phyloP scores from a whole-genome alignment of 2,329 filamentous ascomycete genomes.

The Epichloe scottii region DNA sequence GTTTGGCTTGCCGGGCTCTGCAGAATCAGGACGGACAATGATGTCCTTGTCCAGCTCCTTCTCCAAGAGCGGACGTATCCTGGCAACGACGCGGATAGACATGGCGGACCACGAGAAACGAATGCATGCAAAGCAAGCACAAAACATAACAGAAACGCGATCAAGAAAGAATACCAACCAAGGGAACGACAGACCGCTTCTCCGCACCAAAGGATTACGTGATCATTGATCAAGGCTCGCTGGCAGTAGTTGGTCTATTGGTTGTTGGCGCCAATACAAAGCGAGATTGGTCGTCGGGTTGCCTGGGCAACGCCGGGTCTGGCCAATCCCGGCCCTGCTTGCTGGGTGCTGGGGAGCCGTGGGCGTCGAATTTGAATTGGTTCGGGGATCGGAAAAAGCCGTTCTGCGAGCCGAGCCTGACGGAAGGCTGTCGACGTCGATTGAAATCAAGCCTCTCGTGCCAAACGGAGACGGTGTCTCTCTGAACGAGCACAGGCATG shows the following conservation, averaged over 20 bases:
- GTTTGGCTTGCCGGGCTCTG: constrained; percentile 46
- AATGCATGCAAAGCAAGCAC: constrained; percentile 8
- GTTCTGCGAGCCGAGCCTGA: constrained; percentile 6
- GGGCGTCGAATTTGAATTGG: background rate
- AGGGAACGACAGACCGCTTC: background rate
- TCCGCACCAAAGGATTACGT: background rate
- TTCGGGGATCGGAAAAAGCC: constrained; percentile 19
- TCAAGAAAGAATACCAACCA: background rate
- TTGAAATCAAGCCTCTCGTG: background rate
- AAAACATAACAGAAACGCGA: constrained; percentile 6
- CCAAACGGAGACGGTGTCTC: too few species aligned
- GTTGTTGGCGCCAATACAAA: background rate
- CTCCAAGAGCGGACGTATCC: constrained; percentile 78
- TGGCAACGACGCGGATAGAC: constrained; percentile 76
- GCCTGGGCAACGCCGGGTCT: constrained; percentile 2
- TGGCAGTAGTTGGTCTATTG: background rate
- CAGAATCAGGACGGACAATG: constrained; percentile 60
- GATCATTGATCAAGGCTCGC: background rate
- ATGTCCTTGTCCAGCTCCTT: constrained; percentile 78
- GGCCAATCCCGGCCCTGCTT: background rate
- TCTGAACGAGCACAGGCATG: background rate
- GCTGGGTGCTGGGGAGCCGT: too few species aligned
- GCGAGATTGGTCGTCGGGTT: constrained; percentile 1
- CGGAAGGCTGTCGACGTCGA: background rate
- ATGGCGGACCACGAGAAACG: constrained; percentile 21